Percentiles rank a stretch among this genome's conserved stretches.
phyloP scores from a whole-genome alignment of 805 yeast species.

The Saturnispora silvae region DNA sequence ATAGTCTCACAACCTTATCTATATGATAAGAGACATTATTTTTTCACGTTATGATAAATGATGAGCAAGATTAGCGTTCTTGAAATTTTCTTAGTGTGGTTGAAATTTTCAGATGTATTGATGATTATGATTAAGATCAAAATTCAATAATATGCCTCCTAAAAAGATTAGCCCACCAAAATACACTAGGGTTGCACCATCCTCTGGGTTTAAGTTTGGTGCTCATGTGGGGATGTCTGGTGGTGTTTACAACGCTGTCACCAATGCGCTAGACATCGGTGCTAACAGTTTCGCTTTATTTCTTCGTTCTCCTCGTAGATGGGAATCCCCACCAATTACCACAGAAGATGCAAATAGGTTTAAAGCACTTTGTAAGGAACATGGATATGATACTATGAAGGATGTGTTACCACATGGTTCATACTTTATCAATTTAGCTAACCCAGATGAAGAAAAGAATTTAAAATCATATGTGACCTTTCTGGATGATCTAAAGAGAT shows the following conservation, averaged over 20 bases:
- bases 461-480: slow-evolving; percentile 67
- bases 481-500: slow-evolving; percentile 75
- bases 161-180: slow-evolving; percentile 9
- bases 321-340: slow-evolving; percentile 76
- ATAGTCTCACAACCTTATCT: too few relatives aligned
- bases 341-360: slow-evolving; percentile 61
- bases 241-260: slow-evolving; percentile 36
- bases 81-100: neutral
- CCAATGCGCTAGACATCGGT: slow-evolving; percentile 37
- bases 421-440: slow-evolving; percentile 84
- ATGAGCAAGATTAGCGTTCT: neutral
- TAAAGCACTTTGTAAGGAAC: slow-evolving; percentile 46
- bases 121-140: too few relatives aligned
- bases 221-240: slow-evolving; percentile 85
- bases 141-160: slow-evolving; percentile 21
- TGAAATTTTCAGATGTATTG: neutral
- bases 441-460: slow-evolving; percentile 75
- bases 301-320: slow-evolving; percentile 78
- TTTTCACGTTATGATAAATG: too few relatives aligned
- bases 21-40: too few relatives aligned
- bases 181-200: slow-evolving; percentile 31
- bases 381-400: slow-evolving; percentile 59
- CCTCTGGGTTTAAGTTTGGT: slow-evolving; percentile 54
- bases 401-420: slow-evolving; percentile 93
- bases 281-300: slow-evolving; percentile 86